Percentiles rank a stretch among this genome's conserved stretches.
Evolutionary conservation across 2,329 filamentous ascomycete species (phyloP).

Genomic region (Lasiodiplodia theobromae): DNA sequence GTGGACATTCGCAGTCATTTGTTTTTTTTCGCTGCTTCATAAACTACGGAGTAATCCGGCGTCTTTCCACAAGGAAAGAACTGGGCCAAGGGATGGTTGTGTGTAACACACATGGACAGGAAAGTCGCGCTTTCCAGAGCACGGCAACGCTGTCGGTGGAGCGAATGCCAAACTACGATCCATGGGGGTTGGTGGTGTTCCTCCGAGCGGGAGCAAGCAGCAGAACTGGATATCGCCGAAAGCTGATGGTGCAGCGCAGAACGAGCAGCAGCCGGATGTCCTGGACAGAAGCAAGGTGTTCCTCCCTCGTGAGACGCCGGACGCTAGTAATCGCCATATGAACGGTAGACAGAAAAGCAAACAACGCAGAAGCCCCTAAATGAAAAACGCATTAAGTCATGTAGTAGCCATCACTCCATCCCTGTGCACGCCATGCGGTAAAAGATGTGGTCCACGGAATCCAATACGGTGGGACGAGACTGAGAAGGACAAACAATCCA

Average conservation of each 20-base stretch:
- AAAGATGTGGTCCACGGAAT: constrained; percentile 26
- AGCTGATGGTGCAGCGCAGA: constrained; percentile 22
- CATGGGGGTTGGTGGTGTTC: constrained; percentile 14
- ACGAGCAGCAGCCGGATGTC: constrained; percentile 29
- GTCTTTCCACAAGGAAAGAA: constrained; percentile 26
- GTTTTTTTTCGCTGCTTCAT: constrained; percentile 24
- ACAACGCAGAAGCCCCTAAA: constrained; percentile 28
- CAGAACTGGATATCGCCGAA: constrained; percentile 23
- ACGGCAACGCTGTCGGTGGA: constrained; percentile 21
- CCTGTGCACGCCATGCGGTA: constrained; percentile 26
- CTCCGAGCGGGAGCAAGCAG: constrained; percentile 22
- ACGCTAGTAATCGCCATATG: constrained; percentile 28
- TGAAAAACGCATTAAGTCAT: constrained; percentile 29
- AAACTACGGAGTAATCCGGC: constrained; percentile 25
- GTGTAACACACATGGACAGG: constrained; percentile 24
- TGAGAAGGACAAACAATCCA: constrained; percentile 28
- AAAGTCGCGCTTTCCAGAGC: constrained; percentile 21
- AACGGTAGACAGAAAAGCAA: constrained; percentile 19
- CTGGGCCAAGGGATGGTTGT: neutral
- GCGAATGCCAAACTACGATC: constrained; percentile 29
- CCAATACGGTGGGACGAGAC: constrained; percentile 23
- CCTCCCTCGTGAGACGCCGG: constrained; percentile 28
- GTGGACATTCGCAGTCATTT: constrained; percentile 20
- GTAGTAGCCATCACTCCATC: constrained; percentile 27
- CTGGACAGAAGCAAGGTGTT: constrained; percentile 26